A percentile compares a stretch with the other conserved stretches of the same genome.
phyloP scores from a whole-genome alignment of 2,329 filamentous ascomycete species.

The Chaetomiaceae sp. region DNA sequence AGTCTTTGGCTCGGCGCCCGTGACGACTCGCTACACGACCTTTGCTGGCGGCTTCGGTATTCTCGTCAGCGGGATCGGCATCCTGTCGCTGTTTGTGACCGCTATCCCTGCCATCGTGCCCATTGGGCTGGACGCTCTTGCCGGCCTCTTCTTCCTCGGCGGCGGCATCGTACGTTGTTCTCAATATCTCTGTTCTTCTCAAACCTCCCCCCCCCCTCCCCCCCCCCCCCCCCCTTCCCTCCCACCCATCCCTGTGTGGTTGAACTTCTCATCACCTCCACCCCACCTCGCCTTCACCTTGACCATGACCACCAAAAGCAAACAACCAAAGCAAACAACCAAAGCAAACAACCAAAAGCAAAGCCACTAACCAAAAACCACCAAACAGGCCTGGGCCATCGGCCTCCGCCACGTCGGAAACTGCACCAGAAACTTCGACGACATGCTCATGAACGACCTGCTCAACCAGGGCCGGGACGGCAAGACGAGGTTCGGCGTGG shows the following conservation, averaged over 20 bases:
- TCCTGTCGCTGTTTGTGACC: conserved; percentile 6
- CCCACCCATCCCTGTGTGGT: not conserved
- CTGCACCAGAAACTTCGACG: conserved; percentile 5
- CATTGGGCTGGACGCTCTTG: conserved; percentile 17
- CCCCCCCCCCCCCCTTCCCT: not conserved
- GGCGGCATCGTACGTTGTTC: conserved; percentile 24
- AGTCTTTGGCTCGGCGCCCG: conserved; percentile 12
- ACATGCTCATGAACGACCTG: conserved; percentile 14
- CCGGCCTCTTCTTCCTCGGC: conserved; percentile 15
- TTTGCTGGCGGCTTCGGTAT: conserved; percentile 23
- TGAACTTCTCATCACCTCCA: not conserved
- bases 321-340: not conserved
- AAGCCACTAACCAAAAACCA: too few species aligned
- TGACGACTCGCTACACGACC: conserved; percentile 22
- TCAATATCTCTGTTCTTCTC: not conserved
- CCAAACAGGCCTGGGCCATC: conserved; percentile 22
- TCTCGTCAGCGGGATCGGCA: conserved; percentile 13
- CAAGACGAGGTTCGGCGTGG: conserved; percentile 7
- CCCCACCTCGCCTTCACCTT: not conserved
- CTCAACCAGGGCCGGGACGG: conserved; percentile 19
- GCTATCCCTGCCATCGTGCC: conserved; percentile 13
- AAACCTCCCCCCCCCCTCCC: not conserved
- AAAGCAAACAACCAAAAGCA: too few species aligned
- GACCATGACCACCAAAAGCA: not conserved
- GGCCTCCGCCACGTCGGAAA: conserved; percentile 12